Base-by-base conservation (phyloP, 345 rosid species). In the Salix arbutifolia region DNA sequence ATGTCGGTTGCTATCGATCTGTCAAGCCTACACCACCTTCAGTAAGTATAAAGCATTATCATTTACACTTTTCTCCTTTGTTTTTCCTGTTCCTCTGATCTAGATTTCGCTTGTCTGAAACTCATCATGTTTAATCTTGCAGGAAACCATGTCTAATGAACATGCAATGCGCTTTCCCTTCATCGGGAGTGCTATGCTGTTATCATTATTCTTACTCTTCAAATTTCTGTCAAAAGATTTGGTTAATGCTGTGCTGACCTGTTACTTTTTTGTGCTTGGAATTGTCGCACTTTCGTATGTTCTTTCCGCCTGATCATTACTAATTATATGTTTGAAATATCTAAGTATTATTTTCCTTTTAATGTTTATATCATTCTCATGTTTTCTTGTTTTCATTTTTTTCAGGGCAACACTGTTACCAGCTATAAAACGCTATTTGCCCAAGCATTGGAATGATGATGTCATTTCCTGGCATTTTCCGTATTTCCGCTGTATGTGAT, bases 161-260 rank as follows among this genome's bases (percentile, higher is more conserved):
- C 99, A 96, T 82, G 99, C 99, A 7, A 96, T 96, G 99, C 97
- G 98, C 77, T 94, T 96, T 81, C 99, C 99, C 1, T 89, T 96
- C 77, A 93, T 96, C 71, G 99, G 99, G 78, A 96, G 99, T 85
- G 98, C 99, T 23, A 88, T 96, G 98, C 85, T 96, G 84, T 77
- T 96, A 61, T 96, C 99, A 8, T 88, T 96, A 78, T 93, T 96
- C 89, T 87, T 96, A 76, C 90, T 96, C 78, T 94, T 96, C 91
- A 96, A 96, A 86, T 96, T 94, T 85, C 89, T 94, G 73, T 92
- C 97, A 0, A 94, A 96, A 85, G 97, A 96, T 82, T 77, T 96
- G 93, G 98, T 96, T 78, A 96, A 96, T 77, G 91, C 99, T 77
- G 99, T 94, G 50, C 77, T 96, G 71, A 96, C 99, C 30, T 87